phyloP scores from a whole-genome alignment of 2,329 filamentous ascomycete species.

The Paramyrothecium sp. region DNA sequence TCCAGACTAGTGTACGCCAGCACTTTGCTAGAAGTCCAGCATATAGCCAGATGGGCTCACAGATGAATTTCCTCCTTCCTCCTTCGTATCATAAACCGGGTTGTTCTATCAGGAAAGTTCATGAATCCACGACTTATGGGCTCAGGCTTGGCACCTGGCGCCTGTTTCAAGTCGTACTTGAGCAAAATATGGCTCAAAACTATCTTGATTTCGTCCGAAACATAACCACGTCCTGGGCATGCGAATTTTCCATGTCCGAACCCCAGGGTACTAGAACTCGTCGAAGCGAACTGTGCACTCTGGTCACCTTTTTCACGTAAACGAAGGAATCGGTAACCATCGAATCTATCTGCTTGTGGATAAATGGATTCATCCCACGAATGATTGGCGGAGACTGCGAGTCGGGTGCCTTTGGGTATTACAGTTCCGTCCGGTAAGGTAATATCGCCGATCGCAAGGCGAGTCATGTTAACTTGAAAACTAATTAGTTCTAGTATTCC shows the following conservation, averaged over 20 bases:
- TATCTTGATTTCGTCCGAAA: conserved; percentile 1
- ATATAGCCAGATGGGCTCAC: neutral
- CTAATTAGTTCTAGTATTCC: neutral
- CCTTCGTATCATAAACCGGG: neutral
- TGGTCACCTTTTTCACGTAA: neutral
- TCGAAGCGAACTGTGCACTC: conserved; percentile 1
- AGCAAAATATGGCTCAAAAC: neutral
- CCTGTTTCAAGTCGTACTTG: neutral
- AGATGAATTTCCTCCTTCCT: neutral
- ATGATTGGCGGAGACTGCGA: neutral
- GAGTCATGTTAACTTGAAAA: conserved; percentile 7
- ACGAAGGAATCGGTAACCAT: conserved; percentile 2
- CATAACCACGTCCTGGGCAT: neutral
- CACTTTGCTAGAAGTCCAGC: neutral
- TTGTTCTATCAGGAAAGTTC: neutral
- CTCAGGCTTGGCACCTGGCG: neutral
- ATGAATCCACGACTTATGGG: neutral
- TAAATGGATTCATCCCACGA: conserved; percentile 1
- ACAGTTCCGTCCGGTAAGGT: conserved; percentile 4
- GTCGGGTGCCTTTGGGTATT: neutral
- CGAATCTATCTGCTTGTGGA: neutral
- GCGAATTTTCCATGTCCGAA: neutral
- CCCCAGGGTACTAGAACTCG: neutral
- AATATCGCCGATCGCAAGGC: conserved; percentile 4
- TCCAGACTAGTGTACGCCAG: no score